These are phyloP conservation scores for Aureobasidium pullulans DNA, from an alignment of 2,329 filamentous ascomycete genomes.

Conservation along the genomic window DNA sequence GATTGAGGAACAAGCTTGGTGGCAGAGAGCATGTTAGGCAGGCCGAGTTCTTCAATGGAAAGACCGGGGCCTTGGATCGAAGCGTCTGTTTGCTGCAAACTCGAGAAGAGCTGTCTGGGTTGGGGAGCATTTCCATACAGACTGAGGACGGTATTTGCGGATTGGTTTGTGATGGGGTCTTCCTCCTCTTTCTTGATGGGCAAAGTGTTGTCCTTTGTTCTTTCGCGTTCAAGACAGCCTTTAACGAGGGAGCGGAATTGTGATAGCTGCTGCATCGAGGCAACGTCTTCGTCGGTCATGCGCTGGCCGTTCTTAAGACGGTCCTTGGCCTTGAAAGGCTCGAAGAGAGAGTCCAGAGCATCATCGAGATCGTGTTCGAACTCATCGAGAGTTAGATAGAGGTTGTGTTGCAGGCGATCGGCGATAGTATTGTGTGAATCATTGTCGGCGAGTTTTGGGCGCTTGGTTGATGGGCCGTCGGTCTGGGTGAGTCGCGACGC, in stretches of 20 bases:
- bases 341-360: conserved; percentile 33
- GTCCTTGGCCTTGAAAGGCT: conserved; percentile 26
- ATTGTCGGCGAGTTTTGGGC: conserved; percentile 34
- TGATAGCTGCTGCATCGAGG: conserved; percentile 26
- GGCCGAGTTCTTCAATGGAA: conserved; percentile 52
- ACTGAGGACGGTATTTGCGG: conserved; percentile 60
- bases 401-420: conserved; percentile 29
- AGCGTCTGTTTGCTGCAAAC: conserved; percentile 52
- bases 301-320: conserved; percentile 14
- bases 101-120: conserved; percentile 77
- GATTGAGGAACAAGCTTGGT: conserved; percentile 57
- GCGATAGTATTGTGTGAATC: conserved; percentile 30
- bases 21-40: conserved; percentile 68
- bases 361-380: conserved; percentile 33
- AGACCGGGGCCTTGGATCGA: conserved; percentile 25
- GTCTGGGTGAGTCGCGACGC: conserved; percentile 18
- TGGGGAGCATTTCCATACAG: conserved; percentile 68
- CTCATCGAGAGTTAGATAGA: conserved; percentile 26
- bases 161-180: conserved; percentile 14
- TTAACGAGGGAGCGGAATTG: conserved; percentile 23
- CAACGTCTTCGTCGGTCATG: conserved; percentile 30
- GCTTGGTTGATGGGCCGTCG: conserved; percentile 38
- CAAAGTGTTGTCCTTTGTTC: neutral
- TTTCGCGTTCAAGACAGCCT: conserved; percentile 25
- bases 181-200: conserved; percentile 13